phyloP scores from a whole-genome alignment of 495 filamentous ascomycete species.

The Darksidea phi region DNA sequence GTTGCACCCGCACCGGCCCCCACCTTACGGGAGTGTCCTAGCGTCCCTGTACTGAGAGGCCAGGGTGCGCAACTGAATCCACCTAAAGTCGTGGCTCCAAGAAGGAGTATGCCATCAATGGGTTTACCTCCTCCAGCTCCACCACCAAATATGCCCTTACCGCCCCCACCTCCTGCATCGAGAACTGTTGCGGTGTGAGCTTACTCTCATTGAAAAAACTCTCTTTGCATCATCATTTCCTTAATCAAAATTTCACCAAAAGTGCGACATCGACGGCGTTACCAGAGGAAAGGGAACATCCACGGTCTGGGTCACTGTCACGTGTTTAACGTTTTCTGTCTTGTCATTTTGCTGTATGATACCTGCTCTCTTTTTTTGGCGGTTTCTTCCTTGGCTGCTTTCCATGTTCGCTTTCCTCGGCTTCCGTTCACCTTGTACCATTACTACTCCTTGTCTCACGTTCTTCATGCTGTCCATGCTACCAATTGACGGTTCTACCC shows the following conservation, averaged over 20 bases:
- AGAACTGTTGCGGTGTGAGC: conserved; percentile 7
- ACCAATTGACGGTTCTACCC: no score
- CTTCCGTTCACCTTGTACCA: no score
- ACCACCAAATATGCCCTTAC: conserved; percentile 39
- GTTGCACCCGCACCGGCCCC: background rate
- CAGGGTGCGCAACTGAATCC: conserved; percentile 7
- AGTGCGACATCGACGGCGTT: conserved; percentile 2
- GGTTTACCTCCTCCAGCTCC: conserved; percentile 41
- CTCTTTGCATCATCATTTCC: conserved; percentile 1
- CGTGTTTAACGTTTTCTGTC: background rate
- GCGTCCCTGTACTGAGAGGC: conserved; percentile 3
- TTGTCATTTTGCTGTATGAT: background rate
- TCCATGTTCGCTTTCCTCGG: no score
- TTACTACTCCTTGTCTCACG: no score
- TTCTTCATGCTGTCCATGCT: no score
- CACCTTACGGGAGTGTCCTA: background rate
- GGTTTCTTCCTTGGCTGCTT: no score
- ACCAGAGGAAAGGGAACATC: no score
- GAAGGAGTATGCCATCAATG: conserved; percentile 35
- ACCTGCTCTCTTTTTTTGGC: background rate
- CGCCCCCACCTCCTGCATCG: conserved; percentile 32
- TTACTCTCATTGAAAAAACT: background rate
- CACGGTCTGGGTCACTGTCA: no score
- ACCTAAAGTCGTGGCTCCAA: conserved; percentile 8
- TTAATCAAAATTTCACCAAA: background rate